Evolutionary conservation across 805 yeast genomes (phyloP), one percentile per base, ranked within the genome.

Genomic region (Debaryomyces prosopidis): DNA sequence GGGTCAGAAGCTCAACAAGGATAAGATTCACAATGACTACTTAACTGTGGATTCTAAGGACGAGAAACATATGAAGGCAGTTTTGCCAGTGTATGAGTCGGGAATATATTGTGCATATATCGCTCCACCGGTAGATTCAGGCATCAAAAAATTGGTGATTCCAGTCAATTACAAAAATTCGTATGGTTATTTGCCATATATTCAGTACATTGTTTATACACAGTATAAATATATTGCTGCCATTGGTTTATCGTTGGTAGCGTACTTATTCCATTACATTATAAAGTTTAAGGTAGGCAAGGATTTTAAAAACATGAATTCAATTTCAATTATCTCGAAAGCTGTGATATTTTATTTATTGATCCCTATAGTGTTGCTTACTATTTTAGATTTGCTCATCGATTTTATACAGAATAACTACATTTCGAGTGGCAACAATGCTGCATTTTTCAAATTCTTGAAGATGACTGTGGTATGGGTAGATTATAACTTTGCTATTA

Each of bases 41-140:
- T 26, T 51, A 6, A 33, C 44, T 8, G 23, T 45, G 17, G 46
- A 39, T 8, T 26, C 20, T n/a, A 32, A 43, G 10, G 43, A 37
- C 6, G 39, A 41, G 4, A 36, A 36, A 19, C 47, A 44, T 15
- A 43, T 36, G 11, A 53, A 47, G 18, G 46, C 52, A 20, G 40
- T 23, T 2, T 57, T 54, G 33, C 26, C 45, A 1, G 59, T 60
- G 10, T 42, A 53, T 10, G 47, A 55, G 34, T 46, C 63, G 1
- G 72, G 71, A 1, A 36, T 53, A 16, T 66, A 65, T 46, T 66
- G 72, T 51, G 62, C 63, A 7, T 66, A 62, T 43, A 48, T 62
- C 32, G 64, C 60, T 3, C 62, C 63, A 7, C 62, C 62, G 4
- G 23, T 32, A 3, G 54, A 52, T 7, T 46, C 45, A n/a, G 48